phyloP scores from a whole-genome alignment of 345 rosid species.

The Aquilaria malaccensis region DNA sequence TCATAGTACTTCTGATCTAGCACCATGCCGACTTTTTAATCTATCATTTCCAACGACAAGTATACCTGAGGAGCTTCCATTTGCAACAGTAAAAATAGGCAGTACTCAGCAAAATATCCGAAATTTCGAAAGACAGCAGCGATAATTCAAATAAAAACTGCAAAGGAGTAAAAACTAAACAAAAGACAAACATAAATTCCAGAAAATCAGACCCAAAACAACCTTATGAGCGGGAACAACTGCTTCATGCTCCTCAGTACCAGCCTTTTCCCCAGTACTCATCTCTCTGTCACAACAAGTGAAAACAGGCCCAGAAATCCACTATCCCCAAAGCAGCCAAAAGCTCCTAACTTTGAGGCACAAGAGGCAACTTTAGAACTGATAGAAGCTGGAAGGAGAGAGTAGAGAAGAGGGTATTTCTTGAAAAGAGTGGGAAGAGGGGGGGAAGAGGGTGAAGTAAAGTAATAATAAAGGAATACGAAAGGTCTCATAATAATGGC shows the following conservation, averaged over 20 bases:
- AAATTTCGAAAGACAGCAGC: not conserved
- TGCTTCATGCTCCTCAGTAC: constrained; percentile 8
- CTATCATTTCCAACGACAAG: too few species aligned
- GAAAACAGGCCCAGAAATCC: constrained; percentile 9
- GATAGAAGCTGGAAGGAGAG: not conserved
- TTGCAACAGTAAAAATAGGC: not conserved
- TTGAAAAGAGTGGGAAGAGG: constrained; percentile 8
- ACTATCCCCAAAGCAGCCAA: not conserved
- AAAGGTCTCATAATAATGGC: constrained; percentile 17
- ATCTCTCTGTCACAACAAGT: constrained; percentile 9
- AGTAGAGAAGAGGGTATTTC: not conserved
- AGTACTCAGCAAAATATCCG: not conserved
- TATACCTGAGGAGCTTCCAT: too few species aligned
- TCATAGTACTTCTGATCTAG: too few species aligned
- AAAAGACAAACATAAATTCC: not conserved
- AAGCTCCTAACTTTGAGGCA: not conserved
- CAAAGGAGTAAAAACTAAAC: not conserved
- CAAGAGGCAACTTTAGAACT: not conserved
- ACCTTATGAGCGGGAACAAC: constrained; percentile 22
- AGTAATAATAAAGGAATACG: not conserved
- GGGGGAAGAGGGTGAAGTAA: not conserved
- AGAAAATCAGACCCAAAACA: not conserved
- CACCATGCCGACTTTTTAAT: too few species aligned
- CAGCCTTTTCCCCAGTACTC: constrained; percentile 23
- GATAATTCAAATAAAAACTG: not conserved